A percentile compares a stretch with the other conserved stretches of the same genome.
Evolutionary conservation across 2,329 filamentous ascomycete species (phyloP).

Genomic region (Fusarium mangiferae): DNA sequence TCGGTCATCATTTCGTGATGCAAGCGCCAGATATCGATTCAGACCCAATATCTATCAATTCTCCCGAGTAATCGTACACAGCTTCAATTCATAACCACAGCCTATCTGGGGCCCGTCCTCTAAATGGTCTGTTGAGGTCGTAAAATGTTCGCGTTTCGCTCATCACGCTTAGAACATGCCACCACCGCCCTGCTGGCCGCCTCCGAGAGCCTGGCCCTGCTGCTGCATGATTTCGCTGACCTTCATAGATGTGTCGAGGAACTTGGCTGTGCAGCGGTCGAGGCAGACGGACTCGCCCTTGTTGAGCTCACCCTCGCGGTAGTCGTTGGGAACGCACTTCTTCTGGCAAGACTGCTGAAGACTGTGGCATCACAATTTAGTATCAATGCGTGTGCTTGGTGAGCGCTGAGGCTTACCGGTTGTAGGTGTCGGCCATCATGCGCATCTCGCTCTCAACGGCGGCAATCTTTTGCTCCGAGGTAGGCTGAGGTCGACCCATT

Average conservation of each 20-base stretch:
- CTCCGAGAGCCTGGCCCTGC: conserved; percentile 76
- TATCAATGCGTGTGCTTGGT: background rate
- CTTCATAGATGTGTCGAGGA: conserved; percentile 99
- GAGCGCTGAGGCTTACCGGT: conserved; percentile 71
- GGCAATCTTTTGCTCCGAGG: conserved; percentile 96
- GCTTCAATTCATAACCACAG: background rate
- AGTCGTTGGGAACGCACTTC: conserved; percentile 92
- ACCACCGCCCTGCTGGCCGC: conserved; percentile 49
- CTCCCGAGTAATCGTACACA: conserved; percentile 34
- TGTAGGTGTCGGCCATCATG: conserved; percentile 98
- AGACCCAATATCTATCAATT: conserved; percentile 31
- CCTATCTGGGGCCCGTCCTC: background rate
- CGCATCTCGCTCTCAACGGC: conserved; percentile 97
- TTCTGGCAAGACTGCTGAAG: conserved; percentile 88
- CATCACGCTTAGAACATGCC: conserved; percentile 42
- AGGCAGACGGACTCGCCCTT: conserved; percentile 99
- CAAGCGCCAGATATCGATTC: conserved; percentile 28
- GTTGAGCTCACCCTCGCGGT: conserved; percentile 96
- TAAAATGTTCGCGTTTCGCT: background rate
- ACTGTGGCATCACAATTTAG: conserved; percentile 56
- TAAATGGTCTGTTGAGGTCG: background rate
- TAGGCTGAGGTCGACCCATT: conserved; percentile 78
- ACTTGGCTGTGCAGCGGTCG: conserved; percentile 96
- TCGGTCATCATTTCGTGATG: conserved; percentile 30
- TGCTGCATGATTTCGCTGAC: conserved; percentile 96